Conservation (phyloP, 805 yeast species). For the Yarrowia bubula region DNA sequence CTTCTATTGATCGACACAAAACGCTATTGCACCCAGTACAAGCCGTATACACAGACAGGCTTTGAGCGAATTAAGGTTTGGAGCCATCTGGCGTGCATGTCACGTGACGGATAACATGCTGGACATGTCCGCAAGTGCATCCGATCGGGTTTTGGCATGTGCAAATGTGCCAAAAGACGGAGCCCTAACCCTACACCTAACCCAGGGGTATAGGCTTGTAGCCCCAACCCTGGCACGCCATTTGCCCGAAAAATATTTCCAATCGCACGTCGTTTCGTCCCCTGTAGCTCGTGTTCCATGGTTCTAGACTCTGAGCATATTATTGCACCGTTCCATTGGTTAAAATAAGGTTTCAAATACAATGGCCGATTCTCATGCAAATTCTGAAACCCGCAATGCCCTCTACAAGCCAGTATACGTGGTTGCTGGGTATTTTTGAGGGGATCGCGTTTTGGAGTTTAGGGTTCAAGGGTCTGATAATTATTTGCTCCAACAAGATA, state of each 20-base stretch:
- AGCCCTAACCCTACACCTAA: too few species aligned
- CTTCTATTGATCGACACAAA: not conserved
- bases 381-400: not conserved
- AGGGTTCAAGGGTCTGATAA: constrained; percentile 2
- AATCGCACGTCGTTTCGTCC: too few species aligned
- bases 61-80: not conserved
- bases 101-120: not conserved
- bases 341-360: not conserved
- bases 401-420: not conserved
- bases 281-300: too few species aligned
- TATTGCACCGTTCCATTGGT: too few species aligned
- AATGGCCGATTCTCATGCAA: too few species aligned
- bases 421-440: too few species aligned
- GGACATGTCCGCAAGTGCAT: not conserved
- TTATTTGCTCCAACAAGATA: constrained; percentile 11
- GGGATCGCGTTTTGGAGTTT: not conserved
- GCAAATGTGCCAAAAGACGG: too few species aligned
- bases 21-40: not conserved
- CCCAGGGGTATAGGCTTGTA: too few species aligned
- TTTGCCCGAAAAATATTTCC: too few species aligned
- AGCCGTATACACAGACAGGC: not conserved
- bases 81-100: constrained; percentile 1
- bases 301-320: too few species aligned
- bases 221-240: too few species aligned
- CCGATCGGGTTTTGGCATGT: too few species aligned